These are phyloP conservation scores for Ophiobolus disseminans DNA, from an alignment of 2,329 filamentous ascomycete species.

Conservation along the genomic window DNA sequence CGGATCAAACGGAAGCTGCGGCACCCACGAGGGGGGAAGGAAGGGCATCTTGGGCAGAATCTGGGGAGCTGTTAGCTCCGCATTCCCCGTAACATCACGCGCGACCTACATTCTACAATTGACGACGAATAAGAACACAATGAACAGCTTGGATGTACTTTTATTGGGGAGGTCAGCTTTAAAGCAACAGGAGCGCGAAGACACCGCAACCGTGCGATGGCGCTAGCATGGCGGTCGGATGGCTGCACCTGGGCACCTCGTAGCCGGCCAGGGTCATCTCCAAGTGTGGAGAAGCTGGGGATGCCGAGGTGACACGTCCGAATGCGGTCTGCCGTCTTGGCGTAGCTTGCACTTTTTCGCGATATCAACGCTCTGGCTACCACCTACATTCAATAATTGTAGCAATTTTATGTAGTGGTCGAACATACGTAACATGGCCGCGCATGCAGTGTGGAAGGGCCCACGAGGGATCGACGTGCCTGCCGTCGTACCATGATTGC, in stretches of 20 bases:
- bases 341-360: not conserved
- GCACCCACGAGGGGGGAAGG: constrained; percentile 67
- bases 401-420: too few relatives aligned
- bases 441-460: too few relatives aligned
- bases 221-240: constrained; percentile 5
- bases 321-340: constrained; percentile 11
- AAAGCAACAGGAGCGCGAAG: not conserved
- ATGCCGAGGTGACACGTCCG: constrained; percentile 16
- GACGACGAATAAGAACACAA: not conserved
- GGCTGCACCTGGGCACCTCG: too few relatives aligned
- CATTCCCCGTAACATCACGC: not conserved
- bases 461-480: too few relatives aligned
- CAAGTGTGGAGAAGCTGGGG: constrained; percentile 23
- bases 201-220: not conserved
- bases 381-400: too few relatives aligned
- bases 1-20: constrained; percentile 66
- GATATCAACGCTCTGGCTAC: too few relatives aligned
- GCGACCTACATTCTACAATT: not conserved
- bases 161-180: not conserved
- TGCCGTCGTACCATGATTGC: too few relatives aligned
- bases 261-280: too few relatives aligned
- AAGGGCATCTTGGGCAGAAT: constrained; percentile 57
- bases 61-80: not conserved
- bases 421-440: too few relatives aligned
- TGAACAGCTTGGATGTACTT: not conserved